These are phyloP conservation scores for Coriaria nepalensis DNA, from an alignment of 306 rosid genomes.

Conservation along the genomic window DNA sequence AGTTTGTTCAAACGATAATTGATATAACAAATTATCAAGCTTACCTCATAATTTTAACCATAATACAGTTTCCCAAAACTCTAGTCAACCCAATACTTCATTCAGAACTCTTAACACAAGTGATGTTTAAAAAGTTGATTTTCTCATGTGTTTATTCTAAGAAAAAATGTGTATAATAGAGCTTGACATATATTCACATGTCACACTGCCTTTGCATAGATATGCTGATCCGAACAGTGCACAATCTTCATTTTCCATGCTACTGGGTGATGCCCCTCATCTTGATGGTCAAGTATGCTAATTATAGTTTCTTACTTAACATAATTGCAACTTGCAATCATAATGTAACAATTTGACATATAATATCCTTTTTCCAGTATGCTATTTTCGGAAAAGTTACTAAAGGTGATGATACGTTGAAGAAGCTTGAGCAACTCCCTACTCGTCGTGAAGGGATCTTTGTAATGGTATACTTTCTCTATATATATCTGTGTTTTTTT, in stretches of 20 bases:
- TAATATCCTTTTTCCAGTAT: slow-evolving; percentile 36
- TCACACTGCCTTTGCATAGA: slow-evolving; percentile 28
- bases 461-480: slow-evolving; percentile 53
- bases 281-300: slow-evolving; percentile 61
- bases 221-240: slow-evolving; percentile 72
- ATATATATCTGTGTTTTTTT: too few species aligned
- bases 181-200: neutral
- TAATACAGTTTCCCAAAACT: too few species aligned
- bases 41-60: too few species aligned
- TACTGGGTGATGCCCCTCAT: slow-evolving; percentile 88
- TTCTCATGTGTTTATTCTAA: neutral
- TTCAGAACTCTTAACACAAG: too few species aligned
- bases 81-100: too few species aligned
- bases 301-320: slow-evolving; percentile 5
- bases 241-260: slow-evolving; percentile 71
- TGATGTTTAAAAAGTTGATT: neutral
- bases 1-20: too few species aligned
- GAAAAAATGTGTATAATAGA: neutral
- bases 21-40: too few species aligned
- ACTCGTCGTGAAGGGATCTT: slow-evolving; percentile 81
- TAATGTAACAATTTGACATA: slow-evolving; percentile 14
- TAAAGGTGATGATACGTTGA: slow-evolving; percentile 70
- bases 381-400: slow-evolving; percentile 93
- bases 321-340: neutral
- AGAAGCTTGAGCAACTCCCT: slow-evolving; percentile 74